A percentile compares a stretch with the other conserved stretches of the same genome.
These are phyloP conservation scores for Sextonia rubra DNA, from an alignment of 164 flowering plant genomes.

Conservation along the genomic window DNA sequence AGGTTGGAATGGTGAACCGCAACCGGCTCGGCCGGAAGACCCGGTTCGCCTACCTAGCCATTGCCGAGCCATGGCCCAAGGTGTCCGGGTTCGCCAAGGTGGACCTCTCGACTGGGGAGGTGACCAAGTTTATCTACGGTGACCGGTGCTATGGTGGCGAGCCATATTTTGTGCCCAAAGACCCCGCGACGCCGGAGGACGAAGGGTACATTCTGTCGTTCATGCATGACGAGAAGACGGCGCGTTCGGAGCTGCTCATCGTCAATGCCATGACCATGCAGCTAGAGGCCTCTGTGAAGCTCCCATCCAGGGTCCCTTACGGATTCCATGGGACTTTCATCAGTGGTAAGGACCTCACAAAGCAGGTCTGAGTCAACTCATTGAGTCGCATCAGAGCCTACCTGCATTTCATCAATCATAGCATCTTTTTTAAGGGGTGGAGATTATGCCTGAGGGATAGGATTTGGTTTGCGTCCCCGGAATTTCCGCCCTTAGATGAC, in stretches of 20 bases:
- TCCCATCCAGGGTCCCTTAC: constrained; percentile 49
- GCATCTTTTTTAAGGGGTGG: neutral
- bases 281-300: constrained; percentile 26
- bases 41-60: constrained; percentile 66
- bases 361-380: constrained; percentile 27
- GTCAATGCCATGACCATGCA: constrained; percentile 28
- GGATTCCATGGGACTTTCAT: constrained; percentile 60
- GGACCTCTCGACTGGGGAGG: constrained; percentile 65
- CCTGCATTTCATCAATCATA: neutral
- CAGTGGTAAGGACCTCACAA: constrained; percentile 41
- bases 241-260: constrained; percentile 30
- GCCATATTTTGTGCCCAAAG: constrained; percentile 64
- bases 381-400: neutral
- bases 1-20: constrained; percentile 95
- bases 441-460: constrained; percentile 33
- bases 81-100: constrained; percentile 89
- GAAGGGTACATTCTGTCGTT: constrained; percentile 73
- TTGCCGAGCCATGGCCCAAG: constrained; percentile 95
- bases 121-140: constrained; percentile 55
- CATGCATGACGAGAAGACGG: constrained; percentile 61
- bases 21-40: constrained; percentile 66
- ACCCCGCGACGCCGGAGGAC: constrained; percentile 44
- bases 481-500: constrained; percentile 7
- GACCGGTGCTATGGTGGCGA: constrained; percentile 67
- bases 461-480: constrained; percentile 33